Evolutionary conservation across 495 filamentous ascomycete species (phyloP).

Genomic region (Aspergillus conjunctus): DNA sequence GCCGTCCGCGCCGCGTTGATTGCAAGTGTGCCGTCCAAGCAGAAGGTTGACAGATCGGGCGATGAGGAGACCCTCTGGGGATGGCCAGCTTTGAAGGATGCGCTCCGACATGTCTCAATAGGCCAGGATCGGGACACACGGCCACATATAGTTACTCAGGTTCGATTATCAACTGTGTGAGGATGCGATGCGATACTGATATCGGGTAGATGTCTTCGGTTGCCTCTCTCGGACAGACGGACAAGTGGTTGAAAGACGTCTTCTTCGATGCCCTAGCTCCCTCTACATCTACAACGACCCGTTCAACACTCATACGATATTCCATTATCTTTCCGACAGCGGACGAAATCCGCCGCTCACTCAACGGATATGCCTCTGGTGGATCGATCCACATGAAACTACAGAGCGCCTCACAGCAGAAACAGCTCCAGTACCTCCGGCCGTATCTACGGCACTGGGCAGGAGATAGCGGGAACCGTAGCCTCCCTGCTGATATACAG

Average conservation of each 20-base stretch:
- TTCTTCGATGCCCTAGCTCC: slow-evolving; percentile 61
- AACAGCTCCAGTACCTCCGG: slow-evolving; percentile 73
- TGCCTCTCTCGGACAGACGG: slow-evolving; percentile 71
- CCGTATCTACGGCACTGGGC: slow-evolving; percentile 77
- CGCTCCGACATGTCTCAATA: slow-evolving; percentile 55
- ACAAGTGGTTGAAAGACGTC: slow-evolving; percentile 71
- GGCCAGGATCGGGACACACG: neutral
- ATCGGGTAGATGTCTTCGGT: slow-evolving; percentile 67
- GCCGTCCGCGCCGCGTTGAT: slow-evolving; percentile 71
- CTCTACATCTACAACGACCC: slow-evolving; percentile 6
- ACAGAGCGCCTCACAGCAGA: slow-evolving; percentile 64
- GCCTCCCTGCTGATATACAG: slow-evolving; percentile 21
- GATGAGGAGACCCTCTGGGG: slow-evolving; percentile 63
- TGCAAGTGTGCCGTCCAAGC: slow-evolving; percentile 72
- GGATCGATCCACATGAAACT: slow-evolving; percentile 81
- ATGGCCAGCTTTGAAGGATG: slow-evolving; percentile 67
- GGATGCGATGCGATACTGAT: slow-evolving; percentile 3
- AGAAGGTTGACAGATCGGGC: slow-evolving; percentile 43
- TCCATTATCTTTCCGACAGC: slow-evolving; percentile 79
- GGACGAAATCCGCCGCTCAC: slow-evolving; percentile 72
- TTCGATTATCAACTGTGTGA: slow-evolving; percentile 15
- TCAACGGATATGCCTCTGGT: slow-evolving; percentile 80
- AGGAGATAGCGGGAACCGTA: slow-evolving; percentile 34
- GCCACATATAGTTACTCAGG: slow-evolving; percentile 71
- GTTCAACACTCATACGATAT: slow-evolving; percentile 38